phyloP scores from a whole-genome alignment of 1,139 yeast genomes.

The Kazachstania sp. region DNA sequence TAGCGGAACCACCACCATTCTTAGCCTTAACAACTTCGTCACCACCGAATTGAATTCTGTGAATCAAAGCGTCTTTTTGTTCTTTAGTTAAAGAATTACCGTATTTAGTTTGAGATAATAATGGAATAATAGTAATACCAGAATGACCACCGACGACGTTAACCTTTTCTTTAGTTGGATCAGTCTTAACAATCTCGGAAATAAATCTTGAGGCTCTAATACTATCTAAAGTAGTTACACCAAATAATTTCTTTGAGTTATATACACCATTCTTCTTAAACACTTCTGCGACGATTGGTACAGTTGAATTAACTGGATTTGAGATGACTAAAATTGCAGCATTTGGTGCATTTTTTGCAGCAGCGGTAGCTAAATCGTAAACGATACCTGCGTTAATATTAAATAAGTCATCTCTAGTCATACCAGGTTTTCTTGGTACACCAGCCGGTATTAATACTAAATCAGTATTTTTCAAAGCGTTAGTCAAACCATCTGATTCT shows the following conservation, averaged over 20 bases:
- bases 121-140: slow-evolving; percentile 95
- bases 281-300: slow-evolving; percentile 95
- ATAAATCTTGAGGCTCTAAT: slow-evolving; percentile 91
- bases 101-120: slow-evolving; percentile 66
- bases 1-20: slow-evolving; percentile 98
- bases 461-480: slow-evolving; percentile 72
- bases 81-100: slow-evolving; percentile 44
- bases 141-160: slow-evolving; percentile 97
- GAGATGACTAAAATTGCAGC: slow-evolving; percentile 85
- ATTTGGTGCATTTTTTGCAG: slow-evolving; percentile 78
- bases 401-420: slow-evolving; percentile 97
- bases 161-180: slow-evolving; percentile 66
- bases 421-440: slow-evolving; percentile 99
- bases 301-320: slow-evolving; percentile 97
- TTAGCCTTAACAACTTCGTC: slow-evolving; percentile 98
- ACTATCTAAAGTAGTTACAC: slow-evolving; percentile 94
- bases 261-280: slow-evolving; percentile 77
- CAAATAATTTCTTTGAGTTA: slow-evolving; percentile 87
- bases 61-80: slow-evolving; percentile 59
- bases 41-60: slow-evolving; percentile 98
- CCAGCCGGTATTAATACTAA: slow-evolving; percentile 96
- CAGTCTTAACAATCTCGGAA: slow-evolving; percentile 42
- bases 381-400: slow-evolving; percentile 96
- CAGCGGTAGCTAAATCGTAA: slow-evolving; percentile 81
- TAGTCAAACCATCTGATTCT: slow-evolving; percentile 54